Conservation (phyloP, 345 rosid species). For the Heritiera littoralis region DNA sequence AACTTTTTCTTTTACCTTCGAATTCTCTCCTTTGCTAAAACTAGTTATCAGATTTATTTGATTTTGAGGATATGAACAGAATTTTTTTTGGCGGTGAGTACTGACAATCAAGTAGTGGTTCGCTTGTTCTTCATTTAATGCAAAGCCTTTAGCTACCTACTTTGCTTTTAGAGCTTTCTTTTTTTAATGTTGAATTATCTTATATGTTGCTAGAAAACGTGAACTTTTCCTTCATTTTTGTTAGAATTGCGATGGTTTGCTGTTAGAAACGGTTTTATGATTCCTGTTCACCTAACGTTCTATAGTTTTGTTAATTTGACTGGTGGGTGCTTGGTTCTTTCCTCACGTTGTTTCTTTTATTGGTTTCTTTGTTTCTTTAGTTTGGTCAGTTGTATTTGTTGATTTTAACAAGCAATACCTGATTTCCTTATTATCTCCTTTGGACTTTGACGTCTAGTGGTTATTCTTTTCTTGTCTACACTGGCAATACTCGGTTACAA, state of each 20-base stretch:
- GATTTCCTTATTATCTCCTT: not conserved
- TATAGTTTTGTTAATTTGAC: constrained; percentile 21
- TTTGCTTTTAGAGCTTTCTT: not conserved
- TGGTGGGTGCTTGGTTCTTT: constrained; percentile 13
- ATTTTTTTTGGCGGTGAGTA: not conserved
- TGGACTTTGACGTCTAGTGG: not conserved
- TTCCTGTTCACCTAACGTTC: constrained; percentile 23
- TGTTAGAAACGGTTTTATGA: not conserved
- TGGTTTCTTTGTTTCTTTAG: not conserved
- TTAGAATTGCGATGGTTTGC: not conserved
- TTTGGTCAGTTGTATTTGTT: not conserved
- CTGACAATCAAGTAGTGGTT: not conserved
- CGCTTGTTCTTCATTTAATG: constrained; percentile 1
- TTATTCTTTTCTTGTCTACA: constrained; percentile 4
- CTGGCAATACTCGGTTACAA: not conserved
- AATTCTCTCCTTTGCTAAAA: not conserved
- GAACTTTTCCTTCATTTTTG: constrained; percentile 11
- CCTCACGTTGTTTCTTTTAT: not conserved
- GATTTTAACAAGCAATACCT: not conserved
- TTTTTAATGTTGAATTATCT: not conserved
- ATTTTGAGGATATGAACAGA: not conserved
- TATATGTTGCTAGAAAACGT: not conserved
- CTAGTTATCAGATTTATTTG: not conserved
- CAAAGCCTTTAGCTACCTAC: not conserved
- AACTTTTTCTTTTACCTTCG: not conserved